Percentiles rank a stretch among this genome's conserved stretches.
phyloP scores from a whole-genome alignment of 495 filamentous ascomycete species.

The Viridothelium virens region DNA sequence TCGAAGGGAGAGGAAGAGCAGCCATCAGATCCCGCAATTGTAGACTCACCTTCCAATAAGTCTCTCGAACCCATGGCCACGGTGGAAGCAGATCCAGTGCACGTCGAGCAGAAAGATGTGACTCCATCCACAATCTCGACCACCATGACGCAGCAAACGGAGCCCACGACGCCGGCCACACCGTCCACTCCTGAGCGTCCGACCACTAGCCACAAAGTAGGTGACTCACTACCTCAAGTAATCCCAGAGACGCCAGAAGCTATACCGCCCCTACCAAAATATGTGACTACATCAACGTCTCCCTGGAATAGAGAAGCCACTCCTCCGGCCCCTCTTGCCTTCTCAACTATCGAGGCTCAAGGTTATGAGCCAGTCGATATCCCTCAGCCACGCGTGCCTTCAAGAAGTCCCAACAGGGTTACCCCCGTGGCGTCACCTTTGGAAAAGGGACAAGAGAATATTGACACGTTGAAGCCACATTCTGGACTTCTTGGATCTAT shows the following conservation, averaged over 20 bases:
- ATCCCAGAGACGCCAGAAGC: conserved; percentile 9
- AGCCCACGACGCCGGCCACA: conserved; percentile 10
- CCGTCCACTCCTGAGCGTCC: not conserved
- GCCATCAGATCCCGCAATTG: not conserved
- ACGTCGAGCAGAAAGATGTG: not conserved
- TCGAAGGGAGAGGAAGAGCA: not conserved
- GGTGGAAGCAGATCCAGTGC: not conserved
- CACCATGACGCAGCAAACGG: conserved; percentile 22
- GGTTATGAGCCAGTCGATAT: conserved; percentile 15
- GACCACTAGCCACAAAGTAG: not conserved
- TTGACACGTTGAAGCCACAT: not conserved
- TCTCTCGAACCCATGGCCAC: not conserved
- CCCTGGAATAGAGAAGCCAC: not conserved
- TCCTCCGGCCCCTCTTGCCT: conserved; percentile 19
- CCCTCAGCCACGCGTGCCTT: not conserved
- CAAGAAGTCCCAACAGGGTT: not conserved
- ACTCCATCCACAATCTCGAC: conserved; percentile 1
- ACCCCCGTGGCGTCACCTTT: not conserved
- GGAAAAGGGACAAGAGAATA: not conserved
- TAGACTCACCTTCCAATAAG: not conserved
- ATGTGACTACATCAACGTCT: not conserved
- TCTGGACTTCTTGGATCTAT: conserved; percentile 2
- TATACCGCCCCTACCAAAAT: not conserved
- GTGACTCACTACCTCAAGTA: not conserved
- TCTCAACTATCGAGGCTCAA: conserved; percentile 31